phyloP scores from a whole-genome alignment of 2,329 filamentous ascomycete species.

The Aspergillus spinulosporus region DNA sequence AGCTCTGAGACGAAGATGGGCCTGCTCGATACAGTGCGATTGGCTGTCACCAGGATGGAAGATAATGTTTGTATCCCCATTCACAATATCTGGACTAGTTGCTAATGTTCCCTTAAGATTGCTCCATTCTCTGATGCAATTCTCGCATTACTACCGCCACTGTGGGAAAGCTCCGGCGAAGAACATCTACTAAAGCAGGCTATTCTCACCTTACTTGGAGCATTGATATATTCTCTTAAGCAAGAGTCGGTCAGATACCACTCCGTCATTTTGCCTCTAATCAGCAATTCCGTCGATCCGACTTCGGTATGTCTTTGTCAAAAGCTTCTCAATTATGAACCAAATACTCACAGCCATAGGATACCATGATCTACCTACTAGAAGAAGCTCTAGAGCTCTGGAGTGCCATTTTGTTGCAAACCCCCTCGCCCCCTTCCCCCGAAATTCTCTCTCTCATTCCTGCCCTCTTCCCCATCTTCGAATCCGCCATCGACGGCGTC shows the following conservation, averaged over 20 bases:
- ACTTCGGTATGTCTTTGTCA: constrained; percentile 57
- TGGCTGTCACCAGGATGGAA: constrained; percentile 79
- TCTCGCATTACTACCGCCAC: constrained; percentile 71
- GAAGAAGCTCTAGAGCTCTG: constrained; percentile 92
- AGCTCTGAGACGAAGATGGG: constrained; percentile 87
- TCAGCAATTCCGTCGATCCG: constrained; percentile 75
- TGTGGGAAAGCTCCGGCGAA: constrained; percentile 84
- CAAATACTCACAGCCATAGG: constrained; percentile 33
- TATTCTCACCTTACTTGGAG: constrained; percentile 80
- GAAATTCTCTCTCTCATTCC: constrained; percentile 65
- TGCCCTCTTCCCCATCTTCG: constrained; percentile 65
- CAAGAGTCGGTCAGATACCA: constrained; percentile 76
- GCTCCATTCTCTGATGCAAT: constrained; percentile 73
- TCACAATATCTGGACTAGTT: background rate
- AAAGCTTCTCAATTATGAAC: background rate
- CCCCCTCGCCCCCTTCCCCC: constrained; percentile 58
- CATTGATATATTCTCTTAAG: constrained; percentile 83
- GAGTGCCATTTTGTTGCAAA: constrained; percentile 70
- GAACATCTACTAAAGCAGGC: constrained; percentile 93
- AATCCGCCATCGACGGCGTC: constrained; percentile 65
- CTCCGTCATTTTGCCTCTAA: constrained; percentile 74
- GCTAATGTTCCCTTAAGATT: constrained; percentile 44
- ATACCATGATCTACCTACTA: constrained; percentile 75
- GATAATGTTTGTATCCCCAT: constrained; percentile 54
- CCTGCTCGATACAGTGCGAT: constrained; percentile 80